These are phyloP conservation scores for Nitzschia sp. DNA, from an alignment of 108 stramenopile species.

Conservation along the genomic window DNA sequence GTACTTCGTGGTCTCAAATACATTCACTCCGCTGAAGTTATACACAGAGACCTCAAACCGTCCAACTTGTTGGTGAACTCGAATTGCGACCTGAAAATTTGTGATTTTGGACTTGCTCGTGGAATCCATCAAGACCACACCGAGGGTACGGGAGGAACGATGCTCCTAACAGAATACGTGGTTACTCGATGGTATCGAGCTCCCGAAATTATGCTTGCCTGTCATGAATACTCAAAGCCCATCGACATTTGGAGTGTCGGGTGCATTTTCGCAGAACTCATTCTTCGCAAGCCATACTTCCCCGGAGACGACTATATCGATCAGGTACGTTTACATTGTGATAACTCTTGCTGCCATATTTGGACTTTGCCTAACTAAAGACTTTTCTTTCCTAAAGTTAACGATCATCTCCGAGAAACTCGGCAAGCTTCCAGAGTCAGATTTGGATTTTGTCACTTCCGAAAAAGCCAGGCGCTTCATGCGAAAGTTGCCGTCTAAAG, in stretches of 20 bases:
- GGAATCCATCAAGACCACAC: constrained; percentile 64
- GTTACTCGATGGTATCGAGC: constrained; percentile 99
- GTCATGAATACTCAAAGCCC: constrained; percentile 98
- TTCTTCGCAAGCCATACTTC: constrained; percentile 94
- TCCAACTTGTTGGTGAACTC: constrained; percentile 98
- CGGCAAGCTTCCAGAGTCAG: constrained; percentile 88
- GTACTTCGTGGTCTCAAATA: constrained; percentile 97
- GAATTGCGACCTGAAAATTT: constrained; percentile 99
- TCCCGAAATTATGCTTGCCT: constrained; percentile 99
- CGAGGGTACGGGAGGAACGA: constrained; percentile 55
- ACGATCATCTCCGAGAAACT: constrained; percentile 87
- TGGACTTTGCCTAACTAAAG: not conserved
- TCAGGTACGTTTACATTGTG: constrained; percentile 89
- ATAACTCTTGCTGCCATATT: constrained; percentile 19
- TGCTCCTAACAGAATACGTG: constrained; percentile 94
- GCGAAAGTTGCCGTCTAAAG: constrained; percentile 79
- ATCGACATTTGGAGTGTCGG: constrained; percentile 97
- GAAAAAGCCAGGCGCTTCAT: constrained; percentile 93
- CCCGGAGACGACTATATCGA: constrained; percentile 99
- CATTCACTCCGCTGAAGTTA: constrained; percentile 98
- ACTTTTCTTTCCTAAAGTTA: constrained; percentile 41
- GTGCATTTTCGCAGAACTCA: constrained; percentile 98
- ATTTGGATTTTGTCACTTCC: constrained; percentile 94
- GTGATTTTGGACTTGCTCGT: constrained; percentile 98
- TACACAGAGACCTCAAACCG: constrained; percentile 98